Conservation (phyloP, 306 rosid genomes). For the Pyrus bretschneideri region DNA sequence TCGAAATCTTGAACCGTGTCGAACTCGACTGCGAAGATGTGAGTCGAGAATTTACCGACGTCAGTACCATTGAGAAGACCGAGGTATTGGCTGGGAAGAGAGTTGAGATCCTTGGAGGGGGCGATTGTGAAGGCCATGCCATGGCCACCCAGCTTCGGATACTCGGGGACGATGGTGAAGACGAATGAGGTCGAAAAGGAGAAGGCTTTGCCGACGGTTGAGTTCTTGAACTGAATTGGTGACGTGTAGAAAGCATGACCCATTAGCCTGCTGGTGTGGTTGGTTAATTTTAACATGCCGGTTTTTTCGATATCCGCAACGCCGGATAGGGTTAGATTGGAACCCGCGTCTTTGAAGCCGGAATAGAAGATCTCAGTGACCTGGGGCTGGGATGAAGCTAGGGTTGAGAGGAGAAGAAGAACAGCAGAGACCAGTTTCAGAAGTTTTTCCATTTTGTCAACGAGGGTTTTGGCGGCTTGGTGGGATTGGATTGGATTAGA, state of each 20-base stretch:
- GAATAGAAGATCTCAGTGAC: slow-evolving; percentile 31
- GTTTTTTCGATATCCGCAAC: slow-evolving; percentile 32
- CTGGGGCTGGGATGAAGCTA: slow-evolving; percentile 37
- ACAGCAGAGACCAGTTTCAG: slow-evolving; percentile 17
- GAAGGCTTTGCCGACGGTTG: slow-evolving; percentile 40
- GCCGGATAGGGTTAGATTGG: slow-evolving; percentile 43
- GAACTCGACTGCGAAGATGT: slow-evolving; percentile 72
- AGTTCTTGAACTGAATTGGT: slow-evolving; percentile 53
- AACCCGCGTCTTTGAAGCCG: slow-evolving; percentile 39
- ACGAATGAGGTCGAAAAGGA: slow-evolving; percentile 73
- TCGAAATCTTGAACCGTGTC: slow-evolving; percentile 84
- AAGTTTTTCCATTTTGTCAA: slow-evolving; percentile 26
- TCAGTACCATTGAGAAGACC: slow-evolving; percentile 61
- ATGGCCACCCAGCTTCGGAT: slow-evolving; percentile 81
- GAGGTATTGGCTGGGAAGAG: slow-evolving; percentile 70
- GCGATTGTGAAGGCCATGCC: slow-evolving; percentile 69
- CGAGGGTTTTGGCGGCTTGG: background rate
- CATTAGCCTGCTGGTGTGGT: slow-evolving; percentile 39
- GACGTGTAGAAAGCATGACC: slow-evolving; percentile 51
- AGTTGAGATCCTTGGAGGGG: slow-evolving; percentile 39
- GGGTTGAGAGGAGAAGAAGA: slow-evolving; percentile 21
- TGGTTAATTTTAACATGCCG: slow-evolving; percentile 54
- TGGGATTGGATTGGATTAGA: background rate
- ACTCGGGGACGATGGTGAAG: slow-evolving; percentile 61
- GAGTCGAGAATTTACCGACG: slow-evolving; percentile 53